Evolutionary conservation across 306 rosid genomes (phyloP), one percentile per base, ranked within the genome.

Genomic region (Prosopis cineraria): DNA sequence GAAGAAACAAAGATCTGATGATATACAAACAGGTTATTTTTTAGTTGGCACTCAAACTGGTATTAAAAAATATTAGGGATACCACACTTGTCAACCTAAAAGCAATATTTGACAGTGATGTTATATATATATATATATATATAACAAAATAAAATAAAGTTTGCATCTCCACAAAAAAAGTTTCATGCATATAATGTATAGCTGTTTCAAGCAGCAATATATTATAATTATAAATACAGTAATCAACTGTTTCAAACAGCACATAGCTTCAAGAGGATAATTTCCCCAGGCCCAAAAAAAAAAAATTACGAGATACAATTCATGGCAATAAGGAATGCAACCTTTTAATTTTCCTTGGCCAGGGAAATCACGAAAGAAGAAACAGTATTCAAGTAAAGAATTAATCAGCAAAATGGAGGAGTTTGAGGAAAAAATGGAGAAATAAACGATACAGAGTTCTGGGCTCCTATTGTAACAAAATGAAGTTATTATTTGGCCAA

Each of bases 1-100:
- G 81, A 60, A 31, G 74, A 84, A 74, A 78, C 78, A 73, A 34
- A 59, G 75, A 87, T 85, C 98, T 89, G 86, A 73, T 27, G 44
- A 65, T 75, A 84, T 58, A 71, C 20, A 36, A 75, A 62, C 29
- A 68, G 33, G n/a, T 79, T 79, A 85, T 7, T 72, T 59, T 72
- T 37, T 60, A 59, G 14, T 30, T 79, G 7, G 77, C 80, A 75
- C 43, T 64, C 25, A 47, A 79, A 70, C 22, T 17, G 19, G 59
- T 47, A 70, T 48, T 13, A 30, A 45, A 44, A 53, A 78, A 74
- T 37, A 12, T 40, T 30, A 40, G 3, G 19, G 1, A 40, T 27
- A 58, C 40, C 33, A 52, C 25, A 53, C 29, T 3, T 70, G 14
- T 60, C 55, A 55, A 31, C 36, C 25, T 45, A 34, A 73, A 77